These are phyloP conservation scores for Oryza longistaminata DNA, from an alignment of 176 grass and related monocot species.

Conservation along the genomic window DNA sequence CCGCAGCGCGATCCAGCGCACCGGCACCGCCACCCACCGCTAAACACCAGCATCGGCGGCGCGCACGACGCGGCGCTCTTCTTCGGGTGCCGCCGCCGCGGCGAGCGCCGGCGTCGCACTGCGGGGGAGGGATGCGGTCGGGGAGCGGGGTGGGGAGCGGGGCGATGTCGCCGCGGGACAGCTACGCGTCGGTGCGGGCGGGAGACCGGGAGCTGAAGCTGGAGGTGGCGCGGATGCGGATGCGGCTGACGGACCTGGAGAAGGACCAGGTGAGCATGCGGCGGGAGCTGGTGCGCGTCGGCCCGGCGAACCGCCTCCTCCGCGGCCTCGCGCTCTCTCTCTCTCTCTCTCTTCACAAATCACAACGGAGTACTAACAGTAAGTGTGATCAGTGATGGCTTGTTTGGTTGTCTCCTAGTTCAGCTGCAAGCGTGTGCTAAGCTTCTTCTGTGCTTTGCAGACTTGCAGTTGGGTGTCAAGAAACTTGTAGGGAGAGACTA, in stretches of 20 bases:
- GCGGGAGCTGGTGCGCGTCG: conserved; percentile 71
- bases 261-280: conserved; percentile 98
- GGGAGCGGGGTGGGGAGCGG: conserved; percentile 86
- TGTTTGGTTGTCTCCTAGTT: background rate
- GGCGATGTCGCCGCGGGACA: conserved; percentile 90
- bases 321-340: conserved; percentile 62
- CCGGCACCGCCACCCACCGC: background rate
- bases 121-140: no score
- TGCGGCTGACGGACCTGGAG: conserved; percentile 91
- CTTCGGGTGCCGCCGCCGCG: conserved; percentile 47
- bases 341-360: background rate
- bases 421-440: background rate
- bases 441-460: background rate
- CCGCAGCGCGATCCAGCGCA: conserved; percentile 66
- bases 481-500: conserved; percentile 21
- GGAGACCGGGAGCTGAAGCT: conserved; percentile 91
- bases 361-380: conserved; percentile 7
- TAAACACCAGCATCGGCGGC: background rate
- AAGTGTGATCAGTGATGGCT: background rate
- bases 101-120: no score
- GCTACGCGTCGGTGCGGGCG: conserved; percentile 87
- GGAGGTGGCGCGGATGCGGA: conserved; percentile 91
- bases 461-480: background rate
- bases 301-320: conserved; percentile 77
- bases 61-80: conserved; percentile 73